Conservation (phyloP, 345 rosid genomes). For the Fremontodendron californicum region DNA sequence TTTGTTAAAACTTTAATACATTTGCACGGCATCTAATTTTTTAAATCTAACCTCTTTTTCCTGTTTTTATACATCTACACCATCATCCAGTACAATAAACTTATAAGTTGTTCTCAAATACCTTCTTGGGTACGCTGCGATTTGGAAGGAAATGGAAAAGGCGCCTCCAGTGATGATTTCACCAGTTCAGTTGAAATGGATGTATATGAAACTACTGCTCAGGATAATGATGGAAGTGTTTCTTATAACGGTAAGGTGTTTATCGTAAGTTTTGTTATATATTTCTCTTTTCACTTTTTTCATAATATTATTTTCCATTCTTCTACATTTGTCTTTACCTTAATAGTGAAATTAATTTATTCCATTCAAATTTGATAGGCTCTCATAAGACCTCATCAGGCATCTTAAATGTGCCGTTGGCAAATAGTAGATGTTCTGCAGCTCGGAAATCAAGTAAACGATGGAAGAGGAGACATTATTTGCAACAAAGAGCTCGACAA, state of each 20-base stretch:
- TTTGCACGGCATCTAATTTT: constrained; percentile 3
- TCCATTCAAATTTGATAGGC: constrained; percentile 33
- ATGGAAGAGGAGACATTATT: constrained; percentile 82
- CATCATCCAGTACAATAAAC: constrained; percentile 68
- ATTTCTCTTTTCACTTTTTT: not conserved
- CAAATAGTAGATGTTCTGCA: constrained; percentile 55
- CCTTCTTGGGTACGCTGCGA: constrained; percentile 88
- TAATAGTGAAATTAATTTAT: not conserved
- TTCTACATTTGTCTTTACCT: not conserved
- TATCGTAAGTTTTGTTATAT: not conserved
- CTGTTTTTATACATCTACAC: constrained; percentile 11
- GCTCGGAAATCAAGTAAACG: constrained; percentile 67
- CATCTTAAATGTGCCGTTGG: constrained; percentile 38
- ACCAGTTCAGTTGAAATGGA: constrained; percentile 82
- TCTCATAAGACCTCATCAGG: constrained; percentile 46
- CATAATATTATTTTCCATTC: not conserved
- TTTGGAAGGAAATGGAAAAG: constrained; percentile 63
- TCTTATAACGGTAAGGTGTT: constrained; percentile 48
- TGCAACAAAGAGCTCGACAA: constrained; percentile 85
- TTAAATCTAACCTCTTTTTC: constrained; percentile 4
- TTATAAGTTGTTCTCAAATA: constrained; percentile 55
- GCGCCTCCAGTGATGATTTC: constrained; percentile 43
- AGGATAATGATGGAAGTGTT: constrained; percentile 27
- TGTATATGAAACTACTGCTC: constrained; percentile 53
- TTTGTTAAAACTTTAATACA: not conserved